Evolutionary conservation across 2,329 filamentous ascomycete species (phyloP).

Genomic region (Aspergillus neotritici): DNA sequence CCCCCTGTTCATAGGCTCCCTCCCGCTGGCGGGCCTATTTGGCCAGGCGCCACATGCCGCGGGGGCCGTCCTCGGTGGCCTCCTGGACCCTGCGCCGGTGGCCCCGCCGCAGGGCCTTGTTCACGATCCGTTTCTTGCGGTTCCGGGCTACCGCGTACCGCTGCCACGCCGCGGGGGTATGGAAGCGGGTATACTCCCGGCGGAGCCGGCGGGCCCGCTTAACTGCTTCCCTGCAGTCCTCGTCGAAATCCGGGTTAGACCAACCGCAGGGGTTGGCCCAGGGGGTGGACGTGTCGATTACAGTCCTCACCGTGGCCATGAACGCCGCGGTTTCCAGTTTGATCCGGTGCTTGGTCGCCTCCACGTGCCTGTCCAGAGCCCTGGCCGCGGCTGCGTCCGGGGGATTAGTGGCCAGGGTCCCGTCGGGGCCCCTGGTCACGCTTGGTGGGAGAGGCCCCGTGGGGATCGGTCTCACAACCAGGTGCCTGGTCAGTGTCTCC

Average conservation of each 20-base stretch:
- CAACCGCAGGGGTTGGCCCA: constrained; percentile 17
- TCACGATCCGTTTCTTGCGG: constrained; percentile 18
- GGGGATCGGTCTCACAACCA: constrained; percentile 1
- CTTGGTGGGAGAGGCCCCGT: not conserved
- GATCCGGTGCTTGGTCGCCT: constrained; percentile 7
- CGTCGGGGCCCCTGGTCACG: too few species aligned
- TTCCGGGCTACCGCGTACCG: constrained; percentile 19
- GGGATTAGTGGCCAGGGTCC: too few species aligned
- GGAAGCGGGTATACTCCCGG: not conserved
- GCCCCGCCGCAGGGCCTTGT: constrained; percentile 11
- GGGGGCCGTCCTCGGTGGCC: constrained; percentile 13
- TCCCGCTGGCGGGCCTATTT: constrained; percentile 23
- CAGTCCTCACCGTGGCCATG: constrained; percentile 12
- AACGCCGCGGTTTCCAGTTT: constrained; percentile 11
- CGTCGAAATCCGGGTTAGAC: constrained; percentile 19
- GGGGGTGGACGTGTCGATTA: constrained; percentile 21
- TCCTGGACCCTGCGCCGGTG: constrained; percentile 21
- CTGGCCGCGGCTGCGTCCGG: too few species aligned
- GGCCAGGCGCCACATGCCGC: constrained; percentile 18
- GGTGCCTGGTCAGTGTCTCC: constrained; percentile 7
- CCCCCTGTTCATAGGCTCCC: constrained; percentile 4
- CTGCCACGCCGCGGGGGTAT: constrained; percentile 2
- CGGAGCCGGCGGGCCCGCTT: constrained; percentile 4
- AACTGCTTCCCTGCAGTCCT: constrained; percentile 15
- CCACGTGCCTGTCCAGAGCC: too few species aligned